Evolutionary conservation across 352 stramenopile species (phyloP), one percentile per base, ranked within the genome.

Genomic region (Pythium insidiosum): DNA sequence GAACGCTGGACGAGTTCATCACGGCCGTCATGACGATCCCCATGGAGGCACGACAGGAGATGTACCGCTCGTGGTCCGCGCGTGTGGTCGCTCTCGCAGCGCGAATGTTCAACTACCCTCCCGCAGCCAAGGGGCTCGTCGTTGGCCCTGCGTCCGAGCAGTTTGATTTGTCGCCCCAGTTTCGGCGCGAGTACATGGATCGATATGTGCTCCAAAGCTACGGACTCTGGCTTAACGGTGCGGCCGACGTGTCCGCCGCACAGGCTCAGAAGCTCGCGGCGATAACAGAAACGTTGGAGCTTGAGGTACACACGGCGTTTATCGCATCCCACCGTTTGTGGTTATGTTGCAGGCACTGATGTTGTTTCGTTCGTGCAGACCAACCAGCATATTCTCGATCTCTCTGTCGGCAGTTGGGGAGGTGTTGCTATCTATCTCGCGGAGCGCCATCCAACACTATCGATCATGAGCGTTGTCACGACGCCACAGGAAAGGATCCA

Each of bases 41-140:
- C 2, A 86, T 88, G 66, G 73, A 85, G 41, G 76, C 72, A 11
- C 74, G 79, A 4, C 75, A 84, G 37, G 77, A 92, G 23, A 88
- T 92, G 77, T 92, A 90, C n/a, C 68, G 78, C 11, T 89, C 76
- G 22, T 92, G 80, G 80, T 84, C 61, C 18, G 80, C 80, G 36
- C 76, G 80, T 3, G 65, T 87, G 43, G 76, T 90, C 5, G 76
- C 76, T 23, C 47, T 89, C 6, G 71, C 77, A 20, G 73, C 77
- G 10, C 70, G 80, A 12, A 36, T 92, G 11, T 92, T 89, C 56
- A 87, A 84, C 25, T 88, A 89, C 35, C 58, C 73, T 7, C 66
- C 80, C 19, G 85, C 76, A 1, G 85, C 80, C 0, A 74, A 73
- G 39, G 71, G 74, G 5, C 57, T 87, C 4, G 63, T 92, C 19